These are phyloP conservation scores for Coprinopsis sp. DNA, from an alignment of 768 basidiomycete species.

Conservation along the genomic window DNA sequence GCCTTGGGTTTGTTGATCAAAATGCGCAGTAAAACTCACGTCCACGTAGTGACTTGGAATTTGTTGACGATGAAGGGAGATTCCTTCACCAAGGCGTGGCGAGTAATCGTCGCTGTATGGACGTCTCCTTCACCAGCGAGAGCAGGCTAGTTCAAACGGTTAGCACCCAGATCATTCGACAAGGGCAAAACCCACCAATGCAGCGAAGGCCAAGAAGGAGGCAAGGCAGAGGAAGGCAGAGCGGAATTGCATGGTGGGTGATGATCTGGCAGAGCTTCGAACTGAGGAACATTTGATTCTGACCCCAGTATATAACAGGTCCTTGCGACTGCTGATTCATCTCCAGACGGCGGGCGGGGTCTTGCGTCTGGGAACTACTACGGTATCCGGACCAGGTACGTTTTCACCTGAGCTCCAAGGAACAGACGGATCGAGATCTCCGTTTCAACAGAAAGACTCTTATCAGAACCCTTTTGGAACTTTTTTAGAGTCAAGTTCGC, in stretches of 20 bases:
- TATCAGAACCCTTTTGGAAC: too few relatives aligned
- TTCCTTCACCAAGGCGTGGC: constrained; percentile 15
- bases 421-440: too few relatives aligned
- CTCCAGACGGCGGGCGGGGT: too few relatives aligned
- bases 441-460: too few relatives aligned
- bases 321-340: too few relatives aligned
- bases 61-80: constrained; percentile 19
- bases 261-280: neutral
- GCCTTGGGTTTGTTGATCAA: too few relatives aligned
- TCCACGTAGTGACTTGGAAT: constrained; percentile 20
- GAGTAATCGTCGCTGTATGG: constrained; percentile 15
- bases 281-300: too few relatives aligned
- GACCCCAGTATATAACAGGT: too few relatives aligned
- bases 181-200: neutral
- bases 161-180: neutral
- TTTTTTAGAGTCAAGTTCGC: too few relatives aligned
- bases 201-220: neutral
- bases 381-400: too few relatives aligned
- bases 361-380: too few relatives aligned
- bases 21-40: constrained; percentile 18
- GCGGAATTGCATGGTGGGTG: constrained; percentile 1
- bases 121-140: constrained; percentile 16
- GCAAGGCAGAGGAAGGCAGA: neutral
- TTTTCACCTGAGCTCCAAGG: too few relatives aligned
- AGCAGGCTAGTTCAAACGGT: neutral